These are phyloP conservation scores for Volvariella surrecta DNA, from an alignment of 1,284 basidiomycete species.

Conservation along the genomic window DNA sequence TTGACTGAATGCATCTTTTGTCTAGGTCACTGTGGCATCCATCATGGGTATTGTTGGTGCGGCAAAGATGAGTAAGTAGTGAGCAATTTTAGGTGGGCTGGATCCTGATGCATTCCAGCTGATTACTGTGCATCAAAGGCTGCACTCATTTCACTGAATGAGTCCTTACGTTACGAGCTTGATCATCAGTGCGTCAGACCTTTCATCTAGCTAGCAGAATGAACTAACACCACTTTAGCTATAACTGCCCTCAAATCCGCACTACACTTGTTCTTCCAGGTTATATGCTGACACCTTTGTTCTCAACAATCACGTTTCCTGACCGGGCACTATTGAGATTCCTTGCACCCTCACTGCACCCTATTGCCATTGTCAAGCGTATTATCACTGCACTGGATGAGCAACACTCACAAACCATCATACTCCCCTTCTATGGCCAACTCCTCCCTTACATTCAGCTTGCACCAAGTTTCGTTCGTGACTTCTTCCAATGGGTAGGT, in stretches of 20 bases:
- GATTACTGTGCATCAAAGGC: conserved; percentile 90
- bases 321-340: conserved; percentile 50
- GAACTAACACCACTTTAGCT: conserved; percentile 32
- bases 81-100: not conserved
- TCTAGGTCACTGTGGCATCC: conserved; percentile 74
- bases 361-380: conserved; percentile 70
- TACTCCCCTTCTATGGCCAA: conserved; percentile 68
- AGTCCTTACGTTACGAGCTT: conserved; percentile 78
- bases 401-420: conserved; percentile 62
- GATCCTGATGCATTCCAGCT: conserved; percentile 31
- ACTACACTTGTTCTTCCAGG: conserved; percentile 79
- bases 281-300: conserved; percentile 69
- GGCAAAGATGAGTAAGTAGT: conserved; percentile 69
- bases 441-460: conserved; percentile 45
- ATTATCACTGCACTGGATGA: conserved; percentile 75
- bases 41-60: conserved; percentile 69
- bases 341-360: conserved; percentile 65
- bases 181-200: conserved; percentile 48
- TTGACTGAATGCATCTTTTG: conserved; percentile 8
- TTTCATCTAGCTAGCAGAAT: conserved; percentile 2
- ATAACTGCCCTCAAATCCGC: conserved; percentile 64
- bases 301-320: conserved; percentile 51
- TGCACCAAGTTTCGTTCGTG: conserved; percentile 65
- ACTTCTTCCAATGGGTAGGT: conserved; percentile 65
- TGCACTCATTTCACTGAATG: conserved; percentile 67